A percentile compares a stretch with the other conserved stretches of the same genome.
These are phyloP conservation scores for Ceratocystiopsis minuta DNA, from an alignment of 2,329 filamentous ascomycete genomes.

Conservation along the genomic window DNA sequence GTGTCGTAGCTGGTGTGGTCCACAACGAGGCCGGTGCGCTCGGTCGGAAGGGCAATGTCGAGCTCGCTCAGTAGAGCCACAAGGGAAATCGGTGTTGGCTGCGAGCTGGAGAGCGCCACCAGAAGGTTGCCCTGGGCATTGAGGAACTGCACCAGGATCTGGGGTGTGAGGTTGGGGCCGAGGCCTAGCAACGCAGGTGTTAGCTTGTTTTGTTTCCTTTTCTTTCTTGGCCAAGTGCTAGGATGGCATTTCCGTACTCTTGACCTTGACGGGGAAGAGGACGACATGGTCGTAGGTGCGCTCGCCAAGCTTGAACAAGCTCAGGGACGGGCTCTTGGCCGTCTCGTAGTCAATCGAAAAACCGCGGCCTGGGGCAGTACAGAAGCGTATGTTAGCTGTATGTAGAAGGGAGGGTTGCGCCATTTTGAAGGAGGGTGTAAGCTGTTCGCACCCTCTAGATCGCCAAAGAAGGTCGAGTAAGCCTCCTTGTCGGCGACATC, in stretches of 20 bases:
- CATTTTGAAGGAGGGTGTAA: too few relatives aligned
- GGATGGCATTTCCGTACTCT: constrained; percentile 36
- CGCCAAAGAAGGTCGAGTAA: constrained; percentile 67
- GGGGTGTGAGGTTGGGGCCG: constrained; percentile 73
- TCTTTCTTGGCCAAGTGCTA: too few relatives aligned
- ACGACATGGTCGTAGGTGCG: constrained; percentile 81
- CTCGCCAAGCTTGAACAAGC: constrained; percentile 73
- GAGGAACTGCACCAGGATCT: constrained; percentile 74
- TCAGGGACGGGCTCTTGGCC: constrained; percentile 59
- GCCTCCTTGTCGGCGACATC: constrained; percentile 61
- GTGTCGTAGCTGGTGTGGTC: constrained; percentile 94
- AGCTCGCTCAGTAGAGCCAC: constrained; percentile 69
- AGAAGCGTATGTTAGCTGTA: constrained; percentile 8
- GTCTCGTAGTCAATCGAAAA: constrained; percentile 68
- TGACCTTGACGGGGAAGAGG: constrained; percentile 74
- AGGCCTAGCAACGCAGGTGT: constrained; percentile 38
- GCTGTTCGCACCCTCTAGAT: constrained; percentile 37
- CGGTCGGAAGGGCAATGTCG: constrained; percentile 71
- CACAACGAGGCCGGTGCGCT: constrained; percentile 70
- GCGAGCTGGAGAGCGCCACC: constrained; percentile 58
- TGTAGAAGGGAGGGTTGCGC: too few relatives aligned
- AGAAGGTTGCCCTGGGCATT: constrained; percentile 83
- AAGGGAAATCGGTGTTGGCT: constrained; percentile 52
- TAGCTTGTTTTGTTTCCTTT: too few relatives aligned
- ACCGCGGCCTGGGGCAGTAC: constrained; percentile 46